A percentile compares a stretch with the other conserved stretches of the same genome.
These are phyloP conservation scores for Annulohypoxylon maeteangense DNA, from an alignment of 495 filamentous ascomycete genomes.

Conservation along the genomic window DNA sequence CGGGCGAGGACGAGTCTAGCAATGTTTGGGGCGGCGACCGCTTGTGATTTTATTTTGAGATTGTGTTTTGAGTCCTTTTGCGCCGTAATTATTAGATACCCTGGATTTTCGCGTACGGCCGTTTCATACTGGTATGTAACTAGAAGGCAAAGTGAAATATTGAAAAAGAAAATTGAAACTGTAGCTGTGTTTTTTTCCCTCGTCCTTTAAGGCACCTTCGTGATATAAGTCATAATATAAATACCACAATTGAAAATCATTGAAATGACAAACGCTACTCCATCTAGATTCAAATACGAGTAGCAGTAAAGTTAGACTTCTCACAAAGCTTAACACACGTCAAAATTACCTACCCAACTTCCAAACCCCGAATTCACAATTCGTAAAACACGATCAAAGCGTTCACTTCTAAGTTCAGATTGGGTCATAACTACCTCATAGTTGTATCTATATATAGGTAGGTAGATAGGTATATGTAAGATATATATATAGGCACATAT, in stretches of 20 bases:
- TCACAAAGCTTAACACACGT: neutral
- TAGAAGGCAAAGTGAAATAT: slow-evolving; percentile 11
- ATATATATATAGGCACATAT: slow-evolving; percentile 2
- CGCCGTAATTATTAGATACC: slow-evolving; percentile 49
- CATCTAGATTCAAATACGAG: too few relatives aligned
- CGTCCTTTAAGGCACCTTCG: neutral
- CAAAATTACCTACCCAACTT: neutral
- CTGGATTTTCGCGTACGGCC: slow-evolving; percentile 37
- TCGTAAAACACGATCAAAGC: neutral
- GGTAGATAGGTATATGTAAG: neutral
- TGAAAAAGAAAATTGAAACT: neutral
- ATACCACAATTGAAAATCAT: neutral
- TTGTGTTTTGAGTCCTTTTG: slow-evolving; percentile 30
- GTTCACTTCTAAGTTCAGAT: neutral
- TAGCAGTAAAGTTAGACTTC: too few relatives aligned
- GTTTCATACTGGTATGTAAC: slow-evolving; percentile 14
- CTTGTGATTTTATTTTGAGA: slow-evolving; percentile 36
- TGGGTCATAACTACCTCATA: neutral
- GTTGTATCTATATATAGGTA: neutral
- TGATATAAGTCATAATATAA: too few relatives aligned
- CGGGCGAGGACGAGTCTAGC: slow-evolving; percentile 50
- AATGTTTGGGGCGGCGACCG: slow-evolving; percentile 52
- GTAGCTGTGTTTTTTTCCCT: neutral
- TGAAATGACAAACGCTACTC: neutral
- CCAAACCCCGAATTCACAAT: neutral